Base-by-base conservation (phyloP, 129 eudicot species). In the Pittosporum tobira region DNA sequence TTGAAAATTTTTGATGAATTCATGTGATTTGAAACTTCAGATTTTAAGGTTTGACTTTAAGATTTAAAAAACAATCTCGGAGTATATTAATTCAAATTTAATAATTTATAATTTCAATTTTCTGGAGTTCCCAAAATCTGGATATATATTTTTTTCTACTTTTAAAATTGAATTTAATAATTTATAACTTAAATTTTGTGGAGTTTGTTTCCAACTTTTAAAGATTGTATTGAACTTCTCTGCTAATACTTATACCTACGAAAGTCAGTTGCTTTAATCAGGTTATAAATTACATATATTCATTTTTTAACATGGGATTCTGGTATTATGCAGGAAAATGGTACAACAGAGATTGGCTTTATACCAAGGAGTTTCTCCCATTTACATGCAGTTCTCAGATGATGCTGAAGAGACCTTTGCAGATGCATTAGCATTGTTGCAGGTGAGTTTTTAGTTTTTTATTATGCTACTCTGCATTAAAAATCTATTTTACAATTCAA, bases 281-380 rank as follows among this genome's bases (percentile, higher is more conserved):
- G n/a, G 14, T 11, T 9, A 13, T 10, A 18, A 30, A 47, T 28
- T 47, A 15, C 18, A 31, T n/a, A 4, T 28, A 4, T 59, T 21
- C 59, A 45, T 36, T 42, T 22, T 19, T 21, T 36, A 16, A n/a
- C 16, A 28, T 36, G 51, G 65, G 15, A 21, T 28, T 56, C 31
- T 56, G n/a, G 6, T 68, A 61, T 58, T 13, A n/a, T 79, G 74
- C 94, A 91, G 96, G 29, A 91, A 91, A 78, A 81, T 85, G 40
- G 79, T 86, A 56, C 98, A 91, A 66, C 95, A 91, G 77, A 80
- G 94, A 63, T 49, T 91, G 86, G 98, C 95, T 30, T 67, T 86
- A 60, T 91, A 91, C 70, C 98, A 91, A 74, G 98, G 98, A 26
- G 98, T 91, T 55, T 78, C 90, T 74, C 98, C 95, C 63, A 78